These are phyloP conservation scores for Lathyrus aphaca DNA, from an alignment of 306 rosid genomes.

Conservation along the genomic window DNA sequence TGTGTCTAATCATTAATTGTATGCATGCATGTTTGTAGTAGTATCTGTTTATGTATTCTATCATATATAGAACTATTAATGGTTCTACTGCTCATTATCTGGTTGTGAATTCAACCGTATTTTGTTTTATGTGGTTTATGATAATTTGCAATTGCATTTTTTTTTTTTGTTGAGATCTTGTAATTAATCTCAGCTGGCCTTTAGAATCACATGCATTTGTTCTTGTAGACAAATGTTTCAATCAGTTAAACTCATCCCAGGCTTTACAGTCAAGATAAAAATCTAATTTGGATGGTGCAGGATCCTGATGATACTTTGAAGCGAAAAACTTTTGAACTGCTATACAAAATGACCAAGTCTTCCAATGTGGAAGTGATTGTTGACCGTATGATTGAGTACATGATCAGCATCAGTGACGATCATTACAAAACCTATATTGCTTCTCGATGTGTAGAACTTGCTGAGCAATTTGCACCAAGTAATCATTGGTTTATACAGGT, in stretches of 20 bases:
- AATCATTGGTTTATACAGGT: slow-evolving; percentile 99
- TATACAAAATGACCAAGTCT: slow-evolving; percentile 93
- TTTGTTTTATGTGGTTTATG: slow-evolving; percentile 26
- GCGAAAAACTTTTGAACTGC: slow-evolving; percentile 89
- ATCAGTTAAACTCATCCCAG: not conserved
- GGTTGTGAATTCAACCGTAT: slow-evolving; percentile 15
- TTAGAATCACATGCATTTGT: slow-evolving; percentile 12
- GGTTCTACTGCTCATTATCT: slow-evolving; percentile 22
- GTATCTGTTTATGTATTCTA: not conserved
- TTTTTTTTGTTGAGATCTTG: slow-evolving; percentile 12
- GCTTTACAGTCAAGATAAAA: slow-evolving; percentile 28
- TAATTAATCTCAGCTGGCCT: slow-evolving; percentile 16
- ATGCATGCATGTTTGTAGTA: not conserved
- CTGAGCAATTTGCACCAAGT: slow-evolving; percentile 95
- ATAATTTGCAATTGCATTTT: not conserved
- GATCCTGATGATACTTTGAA: slow-evolving; percentile 97
- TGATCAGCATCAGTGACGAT: slow-evolving; percentile 85
- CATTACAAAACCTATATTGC: slow-evolving; percentile 95
- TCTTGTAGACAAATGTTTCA: slow-evolving; percentile 5
- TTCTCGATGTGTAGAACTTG: slow-evolving; percentile 95
- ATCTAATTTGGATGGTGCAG: slow-evolving; percentile 53
- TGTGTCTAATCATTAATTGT: not conserved
- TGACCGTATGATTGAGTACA: slow-evolving; percentile 90
- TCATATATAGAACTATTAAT: slow-evolving; percentile 4
- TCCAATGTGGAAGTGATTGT: slow-evolving; percentile 99